Evolutionary conservation across 2,329 filamentous ascomycete genomes (phyloP), one percentile per base, ranked within the genome.

Genomic region (Fusarium multiceps): DNA sequence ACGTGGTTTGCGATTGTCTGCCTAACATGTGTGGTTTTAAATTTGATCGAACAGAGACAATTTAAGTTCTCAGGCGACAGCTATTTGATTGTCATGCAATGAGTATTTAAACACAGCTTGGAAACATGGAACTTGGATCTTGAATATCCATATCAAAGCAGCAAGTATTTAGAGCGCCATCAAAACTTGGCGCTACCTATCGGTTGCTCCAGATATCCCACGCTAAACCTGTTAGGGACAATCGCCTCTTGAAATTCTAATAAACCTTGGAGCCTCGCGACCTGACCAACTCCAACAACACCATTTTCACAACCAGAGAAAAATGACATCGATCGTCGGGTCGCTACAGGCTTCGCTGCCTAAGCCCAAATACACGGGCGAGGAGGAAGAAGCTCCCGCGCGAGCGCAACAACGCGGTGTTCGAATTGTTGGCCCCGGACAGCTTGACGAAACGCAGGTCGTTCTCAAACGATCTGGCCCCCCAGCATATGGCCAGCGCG

Each of bases 321-420:
- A 69, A 53, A 93, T 93, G 90, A 83, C 89, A 63, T 90, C 89
- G 63, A 85, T 92, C 76, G 87, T 87, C 72, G 86, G 89, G 63
- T 92, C 93, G 61, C 87, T 98, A 45, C 89, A 93, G 69, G 89
- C 90, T 77, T 90, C 92, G 60, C 86, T 98, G 45, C 95, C 95
- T 6, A 94, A 94, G 79, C 94, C 95, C 18, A 95, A 93, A 82
- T 97, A 98, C 78, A 93, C 91, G 7, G 94, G 93, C 73, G 93
- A 97, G 78, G 90, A 97, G 78, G 94, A 98, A 78, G 92, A 97
- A 76, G 82, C 91, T 34, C 90, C 91, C 25, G 82, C 85, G 30
- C 89, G 92, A 77, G 86, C 91, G 48, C 90, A 92, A 77, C 90
- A 93, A 74, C 90, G 90, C 78, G 93, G 94, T 65, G 92, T 93